Evolutionary conservation across 208 protist genomes (phyloP).

Genomic region (Wallacemonas rigidus): DNA sequence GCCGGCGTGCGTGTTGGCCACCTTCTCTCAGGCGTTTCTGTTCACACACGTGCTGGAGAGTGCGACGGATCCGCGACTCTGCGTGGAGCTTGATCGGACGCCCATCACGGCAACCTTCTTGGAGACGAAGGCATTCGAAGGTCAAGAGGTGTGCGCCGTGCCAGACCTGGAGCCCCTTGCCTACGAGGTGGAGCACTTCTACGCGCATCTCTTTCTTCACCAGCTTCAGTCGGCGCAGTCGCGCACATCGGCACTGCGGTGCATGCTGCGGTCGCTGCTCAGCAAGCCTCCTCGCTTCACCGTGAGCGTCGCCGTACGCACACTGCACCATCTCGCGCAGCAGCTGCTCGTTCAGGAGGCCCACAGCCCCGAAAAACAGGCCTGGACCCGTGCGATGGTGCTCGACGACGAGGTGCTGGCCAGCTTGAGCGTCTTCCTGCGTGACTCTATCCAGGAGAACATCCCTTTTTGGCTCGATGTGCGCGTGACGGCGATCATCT

Average conservation of each 20-base stretch:
- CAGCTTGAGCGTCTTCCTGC: constrained; percentile 48
- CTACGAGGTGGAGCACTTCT: constrained; percentile 79
- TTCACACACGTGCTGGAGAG: constrained; percentile 53
- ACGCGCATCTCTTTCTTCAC: constrained; percentile 51
- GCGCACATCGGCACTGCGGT: constrained; percentile 48
- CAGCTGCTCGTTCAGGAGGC: constrained; percentile 23
- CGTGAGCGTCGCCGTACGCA: constrained; percentile 54
- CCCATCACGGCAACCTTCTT: constrained; percentile 58
- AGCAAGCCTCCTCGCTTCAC: constrained; percentile 56
- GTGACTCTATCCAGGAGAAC: constrained; percentile 74
- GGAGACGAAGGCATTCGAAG: constrained; percentile 72
- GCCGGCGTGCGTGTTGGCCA: constrained; percentile 39
- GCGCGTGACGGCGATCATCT: constrained; percentile 67
- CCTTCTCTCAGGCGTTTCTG: constrained; percentile 63
- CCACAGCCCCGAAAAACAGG: constrained; percentile 19
- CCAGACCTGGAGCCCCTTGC: constrained; percentile 42
- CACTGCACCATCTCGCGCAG: constrained; percentile 51
- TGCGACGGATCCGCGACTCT: constrained; percentile 69
- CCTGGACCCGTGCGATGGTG: constrained; percentile 27
- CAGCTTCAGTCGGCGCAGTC: constrained; percentile 24
- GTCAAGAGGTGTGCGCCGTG: constrained; percentile 48
- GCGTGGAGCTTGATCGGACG: constrained; percentile 71
- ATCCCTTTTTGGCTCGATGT: constrained; percentile 87
- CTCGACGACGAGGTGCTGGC: constrained; percentile 33
- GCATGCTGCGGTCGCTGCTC: constrained; percentile 34